Conservation (phyloP, 306 rosid species). For the Luffa aegyptiaca region DNA sequence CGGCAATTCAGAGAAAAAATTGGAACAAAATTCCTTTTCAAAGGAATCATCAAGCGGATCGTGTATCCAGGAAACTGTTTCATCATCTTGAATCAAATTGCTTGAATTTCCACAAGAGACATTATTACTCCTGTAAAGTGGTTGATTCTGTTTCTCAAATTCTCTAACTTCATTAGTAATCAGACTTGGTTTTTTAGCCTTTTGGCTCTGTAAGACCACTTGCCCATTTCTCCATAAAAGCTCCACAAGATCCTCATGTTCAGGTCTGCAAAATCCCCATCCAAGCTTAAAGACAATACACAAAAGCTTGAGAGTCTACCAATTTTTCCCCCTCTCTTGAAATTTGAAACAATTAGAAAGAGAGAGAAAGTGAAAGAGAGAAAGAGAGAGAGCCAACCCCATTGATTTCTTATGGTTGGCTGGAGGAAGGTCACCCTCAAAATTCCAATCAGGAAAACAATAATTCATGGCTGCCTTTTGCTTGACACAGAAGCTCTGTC, state of each 20-base stretch:
- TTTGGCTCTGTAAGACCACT: conserved; percentile 64
- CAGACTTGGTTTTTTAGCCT: conserved; percentile 25
- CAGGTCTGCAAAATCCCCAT: conserved; percentile 36
- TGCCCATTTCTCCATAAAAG: conserved; percentile 81
- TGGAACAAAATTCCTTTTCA: conserved; percentile 49
- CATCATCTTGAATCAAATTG: conserved; percentile 49
- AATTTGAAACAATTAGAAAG: conserved; percentile 1
- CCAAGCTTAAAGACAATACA: background rate
- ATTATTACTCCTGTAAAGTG: conserved; percentile 16
- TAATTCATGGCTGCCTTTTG: conserved; percentile 44
- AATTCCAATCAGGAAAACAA: conserved; percentile 50
- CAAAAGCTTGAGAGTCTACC: background rate
- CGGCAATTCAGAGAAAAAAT: conserved; percentile 39
- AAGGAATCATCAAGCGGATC: conserved; percentile 55
- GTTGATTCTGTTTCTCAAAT: conserved; percentile 40
- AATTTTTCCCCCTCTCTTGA: background rate
- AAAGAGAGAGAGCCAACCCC: conserved; percentile 42
- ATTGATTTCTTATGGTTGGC: conserved; percentile 41
- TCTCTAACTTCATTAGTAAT: conserved; percentile 32
- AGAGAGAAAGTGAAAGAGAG: background rate
- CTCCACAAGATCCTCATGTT: conserved; percentile 66
- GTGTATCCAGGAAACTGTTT: conserved; percentile 49
- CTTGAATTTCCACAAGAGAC: conserved; percentile 36
- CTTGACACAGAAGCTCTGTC: conserved; percentile 26
- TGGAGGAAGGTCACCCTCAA: conserved; percentile 36